Base-by-base conservation (phyloP, 139 green algal species). In the Chlorella sp. region DNA sequence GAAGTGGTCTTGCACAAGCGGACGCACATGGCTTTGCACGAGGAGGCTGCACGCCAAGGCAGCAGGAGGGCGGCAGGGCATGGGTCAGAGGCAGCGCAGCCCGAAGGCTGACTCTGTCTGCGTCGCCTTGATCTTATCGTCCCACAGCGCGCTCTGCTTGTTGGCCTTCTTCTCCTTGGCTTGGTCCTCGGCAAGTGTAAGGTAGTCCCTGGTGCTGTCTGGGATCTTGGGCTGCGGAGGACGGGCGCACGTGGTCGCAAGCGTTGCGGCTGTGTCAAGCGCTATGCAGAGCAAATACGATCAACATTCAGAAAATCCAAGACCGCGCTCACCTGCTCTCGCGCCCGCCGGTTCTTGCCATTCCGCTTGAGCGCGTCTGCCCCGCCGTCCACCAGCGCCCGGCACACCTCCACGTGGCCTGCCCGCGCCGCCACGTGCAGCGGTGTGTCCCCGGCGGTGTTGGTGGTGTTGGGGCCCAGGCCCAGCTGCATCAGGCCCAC, bases 101-200 rank as follows among this genome's bases (percentile, higher is more conserved):
- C n/a, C 86, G 62, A 74, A 88, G 1, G 86, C 86, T 55, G 78
- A 89, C 31, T 84, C 69, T 2, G 86, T 91, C 72, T 91, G 86
- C n/a, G 82, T 90, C 0, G 77, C 81, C n/a, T 50, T 67, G 73
- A 91, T 89, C 72, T 91, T 91, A 10, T 76, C 79, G 31, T 91
- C 82, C 86, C 86, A 91, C 30, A 91, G 49, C 0, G 62, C 49
- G 50, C 73, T 68, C 26, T 80, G 76, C 61, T 80, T 71, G 42
- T 81, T 35, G 22, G 74, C 75, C 60, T 81, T 85, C 2, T 30
- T 49, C 1, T 72, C 64, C 42, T 76, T 84, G 30, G 67, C 71
- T 1, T 51, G 63, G 34, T 88, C 76, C 69, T 89, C 86, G 2
- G 77, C 74, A 30, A 78, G 67, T 5, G 24, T 30, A 4, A 64